phyloP scores from a whole-genome alignment of 164 flowering plant genomes.

The Tetrastigma voinierianum region DNA sequence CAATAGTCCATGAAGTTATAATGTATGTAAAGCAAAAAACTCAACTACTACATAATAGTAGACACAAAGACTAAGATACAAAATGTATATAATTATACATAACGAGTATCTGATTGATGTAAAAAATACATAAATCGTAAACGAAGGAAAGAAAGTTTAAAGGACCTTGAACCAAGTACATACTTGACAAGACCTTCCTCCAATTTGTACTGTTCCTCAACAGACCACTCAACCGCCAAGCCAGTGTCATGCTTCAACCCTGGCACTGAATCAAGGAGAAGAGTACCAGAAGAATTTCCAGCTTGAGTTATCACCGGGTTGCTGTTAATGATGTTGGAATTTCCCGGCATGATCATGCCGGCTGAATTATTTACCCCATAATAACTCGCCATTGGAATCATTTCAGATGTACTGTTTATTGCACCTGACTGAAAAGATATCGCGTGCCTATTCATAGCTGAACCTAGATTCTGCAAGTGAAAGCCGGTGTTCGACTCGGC shows the following conservation, averaged over 20 bases:
- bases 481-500: constrained; percentile 58
- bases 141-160: not conserved
- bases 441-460: constrained; percentile 45
- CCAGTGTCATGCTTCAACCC: constrained; percentile 75
- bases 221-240: constrained; percentile 84
- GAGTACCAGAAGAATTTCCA: constrained; percentile 43
- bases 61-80: too few species aligned
- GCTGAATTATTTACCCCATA: constrained; percentile 27
- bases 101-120: too few species aligned
- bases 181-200: constrained; percentile 85
- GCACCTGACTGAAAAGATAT: constrained; percentile 56
- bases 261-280: constrained; percentile 45
- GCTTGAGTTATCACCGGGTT: constrained; percentile 28
- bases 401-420: constrained; percentile 36
- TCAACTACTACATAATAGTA: too few species aligned
- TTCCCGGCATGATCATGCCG: constrained; percentile 37
- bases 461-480: constrained; percentile 31
- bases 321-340: constrained; percentile 31
- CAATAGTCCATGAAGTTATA: not conserved
- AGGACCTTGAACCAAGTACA: constrained; percentile 24
- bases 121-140: too few species aligned
- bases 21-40: too few species aligned
- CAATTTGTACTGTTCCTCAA: constrained; percentile 75
- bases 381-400: constrained; percentile 38
- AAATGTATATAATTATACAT: too few species aligned